phyloP scores from a whole-genome alignment of 139 green algal genomes.

The Raphidocelis subcapitata region DNA sequence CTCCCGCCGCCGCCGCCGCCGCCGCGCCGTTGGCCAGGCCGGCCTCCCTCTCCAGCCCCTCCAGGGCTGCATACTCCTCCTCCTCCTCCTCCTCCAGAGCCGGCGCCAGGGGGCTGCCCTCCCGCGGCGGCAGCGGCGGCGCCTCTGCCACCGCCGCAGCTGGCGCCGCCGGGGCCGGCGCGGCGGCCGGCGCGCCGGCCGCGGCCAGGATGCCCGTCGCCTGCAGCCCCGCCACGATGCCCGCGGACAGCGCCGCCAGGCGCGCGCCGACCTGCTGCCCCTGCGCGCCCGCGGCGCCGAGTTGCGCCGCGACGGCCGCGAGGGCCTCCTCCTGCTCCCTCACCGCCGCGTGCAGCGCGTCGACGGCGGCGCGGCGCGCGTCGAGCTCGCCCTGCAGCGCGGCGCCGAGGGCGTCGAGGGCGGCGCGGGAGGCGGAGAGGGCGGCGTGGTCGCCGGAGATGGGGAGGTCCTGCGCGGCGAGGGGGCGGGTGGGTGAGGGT shows the following conservation, averaged over 20 bases:
- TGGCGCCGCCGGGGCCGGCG: neutral
- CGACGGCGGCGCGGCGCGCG: constrained; percentile 29
- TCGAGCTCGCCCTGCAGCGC: constrained; percentile 26
- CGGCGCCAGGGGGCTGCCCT: constrained; percentile 21
- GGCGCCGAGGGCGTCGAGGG: constrained; percentile 6
- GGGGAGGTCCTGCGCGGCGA: constrained; percentile 12
- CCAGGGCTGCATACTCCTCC: neutral
- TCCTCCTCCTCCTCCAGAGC: constrained; percentile 20
- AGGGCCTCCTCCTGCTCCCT: constrained; percentile 9
- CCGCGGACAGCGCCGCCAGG: neutral
- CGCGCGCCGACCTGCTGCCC: neutral
- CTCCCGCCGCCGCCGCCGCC: too few species aligned
- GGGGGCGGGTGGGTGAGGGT: neutral
- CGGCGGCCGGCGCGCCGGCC: neutral
- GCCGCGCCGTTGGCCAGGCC: too few species aligned
- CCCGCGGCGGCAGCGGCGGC: constrained; percentile 5
- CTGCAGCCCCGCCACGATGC: neutral
- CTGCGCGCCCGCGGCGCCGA: too few species aligned
- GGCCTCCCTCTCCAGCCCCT: too few species aligned
- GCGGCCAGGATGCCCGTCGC: neutral
- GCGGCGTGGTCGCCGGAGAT: constrained; percentile 19
- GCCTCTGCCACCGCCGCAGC: neutral
- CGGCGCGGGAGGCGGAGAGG: constrained; percentile 3
- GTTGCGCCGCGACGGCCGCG: neutral
- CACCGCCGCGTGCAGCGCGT: constrained; percentile 24